Percentiles rank a stretch among this genome's conserved stretches.
phyloP scores from a whole-genome alignment of 1,139 yeast species.

The Yamadazyma epiphylla region DNA sequence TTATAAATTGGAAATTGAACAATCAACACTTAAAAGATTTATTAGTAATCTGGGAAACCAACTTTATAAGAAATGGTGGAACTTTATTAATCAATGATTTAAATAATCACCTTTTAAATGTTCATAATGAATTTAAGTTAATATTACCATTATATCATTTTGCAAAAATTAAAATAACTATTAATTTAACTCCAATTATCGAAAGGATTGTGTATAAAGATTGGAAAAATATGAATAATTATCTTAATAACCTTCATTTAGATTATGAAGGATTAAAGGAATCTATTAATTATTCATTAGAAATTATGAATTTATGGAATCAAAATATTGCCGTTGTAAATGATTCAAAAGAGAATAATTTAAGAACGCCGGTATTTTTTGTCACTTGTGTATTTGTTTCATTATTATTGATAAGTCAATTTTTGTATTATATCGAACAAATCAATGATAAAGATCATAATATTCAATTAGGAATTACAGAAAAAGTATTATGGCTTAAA shows the following conservation, averaged over 20 bases:
- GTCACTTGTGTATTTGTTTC: slow-evolving; percentile 65
- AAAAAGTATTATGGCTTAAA: slow-evolving; percentile 49
- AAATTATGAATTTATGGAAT: slow-evolving; percentile 64
- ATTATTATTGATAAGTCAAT: slow-evolving; percentile 57
- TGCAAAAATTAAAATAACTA: slow-evolving; percentile 60
- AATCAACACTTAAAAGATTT: slow-evolving; percentile 50
- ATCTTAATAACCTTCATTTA: slow-evolving; percentile 34
- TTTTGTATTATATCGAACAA: slow-evolving; percentile 49
- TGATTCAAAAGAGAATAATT: slow-evolving; percentile 60
- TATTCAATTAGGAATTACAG: slow-evolving; percentile 22
- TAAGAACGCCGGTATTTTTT: slow-evolving; percentile 72
- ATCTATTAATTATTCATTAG: slow-evolving; percentile 53
- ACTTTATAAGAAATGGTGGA: slow-evolving; percentile 60
- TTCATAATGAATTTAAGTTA: slow-evolving; percentile 55
- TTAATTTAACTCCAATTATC: slow-evolving; percentile 56
- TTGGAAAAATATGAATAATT: slow-evolving; percentile 61
- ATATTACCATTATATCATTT: slow-evolving; percentile 61
- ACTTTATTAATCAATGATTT: slow-evolving; percentile 49
- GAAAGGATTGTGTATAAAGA: slow-evolving; percentile 57
- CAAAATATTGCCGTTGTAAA: slow-evolving; percentile 60
- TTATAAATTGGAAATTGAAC: slow-evolving; percentile 58
- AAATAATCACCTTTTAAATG: slow-evolving; percentile 46
- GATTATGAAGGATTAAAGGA: slow-evolving; percentile 60
- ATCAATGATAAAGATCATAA: slow-evolving; percentile 19
- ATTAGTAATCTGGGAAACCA: slow-evolving; percentile 62